Conservation (phyloP, 176 grass and related monocot species). For the Calamus simplicifolius region DNA sequence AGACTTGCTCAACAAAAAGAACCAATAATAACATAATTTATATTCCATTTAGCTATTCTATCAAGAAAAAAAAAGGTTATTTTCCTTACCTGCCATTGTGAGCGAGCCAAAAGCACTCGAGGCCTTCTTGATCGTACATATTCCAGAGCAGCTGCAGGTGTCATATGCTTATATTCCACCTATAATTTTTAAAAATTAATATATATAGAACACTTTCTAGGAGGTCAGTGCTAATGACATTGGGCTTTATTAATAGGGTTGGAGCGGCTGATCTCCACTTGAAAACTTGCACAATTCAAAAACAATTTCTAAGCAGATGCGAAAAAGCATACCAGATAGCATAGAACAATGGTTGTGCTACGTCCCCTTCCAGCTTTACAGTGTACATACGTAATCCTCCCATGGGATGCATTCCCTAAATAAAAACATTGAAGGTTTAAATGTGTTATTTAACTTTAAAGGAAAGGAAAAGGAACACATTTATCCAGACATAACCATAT, state of each 20-base stretch:
- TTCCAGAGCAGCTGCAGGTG: conserved; percentile 72
- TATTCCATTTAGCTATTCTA: too few species aligned
- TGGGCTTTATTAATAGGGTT: too few species aligned
- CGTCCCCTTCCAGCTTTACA: conserved; percentile 99
- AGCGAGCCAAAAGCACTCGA: conserved; percentile 72
- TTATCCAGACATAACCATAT: too few species aligned
- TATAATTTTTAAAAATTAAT: conserved; percentile 20
- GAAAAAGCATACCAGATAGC: conserved; percentile 71
- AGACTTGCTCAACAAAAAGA: too few species aligned
- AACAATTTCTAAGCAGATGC: background rate
- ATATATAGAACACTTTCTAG: background rate
- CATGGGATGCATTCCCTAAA: conserved; percentile 58
- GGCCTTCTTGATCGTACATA: conserved; percentile 81
- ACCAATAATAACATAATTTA: too few species aligned
- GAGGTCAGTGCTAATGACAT: too few species aligned
- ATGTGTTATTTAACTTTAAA: too few species aligned
- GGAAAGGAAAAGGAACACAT: too few species aligned
- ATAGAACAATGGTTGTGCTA: conserved; percentile 93
- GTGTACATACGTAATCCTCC: conserved; percentile 77
- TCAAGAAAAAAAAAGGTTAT: background rate
- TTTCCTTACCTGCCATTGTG: conserved; percentile 68
- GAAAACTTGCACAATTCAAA: too few species aligned
- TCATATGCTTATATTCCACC: conserved; percentile 80
- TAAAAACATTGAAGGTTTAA: background rate
- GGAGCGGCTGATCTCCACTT: too few species aligned